Conservation (phyloP, 169 alveolate genomes). For the Eimeria acervulina region DNA sequence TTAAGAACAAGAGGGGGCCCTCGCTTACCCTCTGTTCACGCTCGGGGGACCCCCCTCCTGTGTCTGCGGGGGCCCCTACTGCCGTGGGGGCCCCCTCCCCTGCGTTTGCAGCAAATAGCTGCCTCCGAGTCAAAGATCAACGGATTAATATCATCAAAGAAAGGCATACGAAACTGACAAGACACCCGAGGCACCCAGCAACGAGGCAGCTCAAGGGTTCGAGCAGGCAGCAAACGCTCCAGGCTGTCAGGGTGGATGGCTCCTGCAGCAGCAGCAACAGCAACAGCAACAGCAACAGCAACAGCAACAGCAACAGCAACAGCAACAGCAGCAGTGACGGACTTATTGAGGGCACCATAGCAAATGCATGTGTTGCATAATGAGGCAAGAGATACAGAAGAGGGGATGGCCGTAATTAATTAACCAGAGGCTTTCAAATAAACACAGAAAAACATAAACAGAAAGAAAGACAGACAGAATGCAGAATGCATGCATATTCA, state of each 20-base stretch:
- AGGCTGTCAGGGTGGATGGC: constrained; percentile 1
- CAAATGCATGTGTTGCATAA: no score
- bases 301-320: background rate
- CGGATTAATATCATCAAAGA: constrained; percentile 33
- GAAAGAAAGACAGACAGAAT: no score
- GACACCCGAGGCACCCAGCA: constrained; percentile 63
- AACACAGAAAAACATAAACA: no score
- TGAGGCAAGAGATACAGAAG: no score
- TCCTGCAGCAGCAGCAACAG: background rate
- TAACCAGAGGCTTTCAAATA: no score
- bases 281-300: background rate
- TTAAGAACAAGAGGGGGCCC: no score
- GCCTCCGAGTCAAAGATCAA: constrained; percentile 1
- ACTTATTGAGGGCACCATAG: no score
- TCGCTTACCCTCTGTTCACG: no score
- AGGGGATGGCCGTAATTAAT: no score
- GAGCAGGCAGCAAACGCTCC: constrained; percentile 6
- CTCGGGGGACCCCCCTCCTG: no score
- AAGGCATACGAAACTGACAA: background rate
- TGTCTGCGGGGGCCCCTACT: background rate
- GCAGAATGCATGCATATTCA: no score
- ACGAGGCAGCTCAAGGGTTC: constrained; percentile 29
- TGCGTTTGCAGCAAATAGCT: background rate
- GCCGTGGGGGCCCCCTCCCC: background rate
- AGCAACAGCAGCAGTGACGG: no score